phyloP scores from a whole-genome alignment of 176 grass and related monocot species.

The Microstegium vimineum region DNA sequence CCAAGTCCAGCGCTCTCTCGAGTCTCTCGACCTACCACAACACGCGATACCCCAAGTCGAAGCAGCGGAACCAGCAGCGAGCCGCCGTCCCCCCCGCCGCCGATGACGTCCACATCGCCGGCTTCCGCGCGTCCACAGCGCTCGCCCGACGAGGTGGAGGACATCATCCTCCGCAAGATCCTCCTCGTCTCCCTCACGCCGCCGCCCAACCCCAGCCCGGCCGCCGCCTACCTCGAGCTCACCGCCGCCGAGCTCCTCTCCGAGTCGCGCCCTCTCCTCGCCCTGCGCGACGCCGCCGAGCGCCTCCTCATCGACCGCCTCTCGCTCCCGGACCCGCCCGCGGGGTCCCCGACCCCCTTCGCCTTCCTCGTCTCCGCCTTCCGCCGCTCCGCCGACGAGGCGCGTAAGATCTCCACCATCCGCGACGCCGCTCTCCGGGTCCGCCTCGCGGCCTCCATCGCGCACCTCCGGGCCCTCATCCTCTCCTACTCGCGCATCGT shows the following conservation, averaged over 20 bases:
- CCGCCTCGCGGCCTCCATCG: slow-evolving; percentile 52
- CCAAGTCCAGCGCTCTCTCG: background rate
- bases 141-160: slow-evolving; percentile 78
- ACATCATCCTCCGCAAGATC: slow-evolving; percentile 98
- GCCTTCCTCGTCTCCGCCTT: slow-evolving; percentile 61
- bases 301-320: slow-evolving; percentile 89
- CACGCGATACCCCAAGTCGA: slow-evolving; percentile 26
- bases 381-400: slow-evolving; percentile 69
- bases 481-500: slow-evolving; percentile 77
- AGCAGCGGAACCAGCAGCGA: background rate
- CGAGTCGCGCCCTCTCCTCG: slow-evolving; percentile 68
- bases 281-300: slow-evolving; percentile 56
- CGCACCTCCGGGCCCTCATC: slow-evolving; percentile 53
- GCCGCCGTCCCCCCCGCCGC: background rate
- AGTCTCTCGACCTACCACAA: background rate
- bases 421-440: slow-evolving; percentile 48
- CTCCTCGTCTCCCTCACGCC: slow-evolving; percentile 78
- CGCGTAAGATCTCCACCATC: slow-evolving; percentile 80
- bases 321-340: slow-evolving; percentile 40
- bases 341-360: slow-evolving; percentile 45
- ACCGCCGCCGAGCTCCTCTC: slow-evolving; percentile 96
- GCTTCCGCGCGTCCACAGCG: slow-evolving; percentile 57
- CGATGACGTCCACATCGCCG: slow-evolving; percentile 39
- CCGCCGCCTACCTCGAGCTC: slow-evolving; percentile 76
- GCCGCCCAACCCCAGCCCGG: slow-evolving; percentile 25